Evolutionary conservation across 352 stramenopile genomes (phyloP), one percentile per base, ranked within the genome.

Genomic region (Thraustotheca clavata): DNA sequence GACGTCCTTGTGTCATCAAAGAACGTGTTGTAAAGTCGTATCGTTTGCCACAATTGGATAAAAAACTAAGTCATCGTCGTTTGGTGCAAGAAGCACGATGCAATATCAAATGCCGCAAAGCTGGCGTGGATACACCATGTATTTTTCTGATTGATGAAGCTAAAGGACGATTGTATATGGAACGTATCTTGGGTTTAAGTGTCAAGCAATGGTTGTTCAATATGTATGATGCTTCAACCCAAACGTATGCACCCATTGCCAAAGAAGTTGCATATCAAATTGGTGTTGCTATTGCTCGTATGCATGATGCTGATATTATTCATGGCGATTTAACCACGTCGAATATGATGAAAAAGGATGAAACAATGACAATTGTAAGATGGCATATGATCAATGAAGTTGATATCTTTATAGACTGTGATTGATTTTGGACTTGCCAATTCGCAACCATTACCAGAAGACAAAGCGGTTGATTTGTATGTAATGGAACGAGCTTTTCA

Each of bases 311-410:
- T 24, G 87, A 95, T 62, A 86, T 97, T 67, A 84, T 97, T 49
- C 91, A 98, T 67, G 91, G 91, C 47, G 91, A 98, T 71, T 73
- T 97, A 41, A 98, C 89, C 39, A 97, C 91, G 26, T 97, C 89
- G 46, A 98, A 98, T 67, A 87, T 97, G 70, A 93, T 98, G 84
- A 65, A 65, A 46, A 65, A 65, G 14, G 24, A 47, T 29, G 24
- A 54, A 18, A 9, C 22, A 9, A 65, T 4, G n/a, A 40, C 57
- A 16, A 65, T 65, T 26, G 57, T 65, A 65, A 26, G 39, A 36
- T n/a, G n/a, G 7, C 34, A n/a, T 18, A 20, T 26, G 35, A 49
- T n/a, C n/a, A 1, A 33, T 69, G 16, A 22, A 68, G 20, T 65
- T 16, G 31, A 29, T 18, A 49, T 43, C n/a, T n/a, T 20, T 55